These are phyloP conservation scores for Auricularia cornea DNA, from an alignment of 768 basidiomycete species.

Conservation along the genomic window DNA sequence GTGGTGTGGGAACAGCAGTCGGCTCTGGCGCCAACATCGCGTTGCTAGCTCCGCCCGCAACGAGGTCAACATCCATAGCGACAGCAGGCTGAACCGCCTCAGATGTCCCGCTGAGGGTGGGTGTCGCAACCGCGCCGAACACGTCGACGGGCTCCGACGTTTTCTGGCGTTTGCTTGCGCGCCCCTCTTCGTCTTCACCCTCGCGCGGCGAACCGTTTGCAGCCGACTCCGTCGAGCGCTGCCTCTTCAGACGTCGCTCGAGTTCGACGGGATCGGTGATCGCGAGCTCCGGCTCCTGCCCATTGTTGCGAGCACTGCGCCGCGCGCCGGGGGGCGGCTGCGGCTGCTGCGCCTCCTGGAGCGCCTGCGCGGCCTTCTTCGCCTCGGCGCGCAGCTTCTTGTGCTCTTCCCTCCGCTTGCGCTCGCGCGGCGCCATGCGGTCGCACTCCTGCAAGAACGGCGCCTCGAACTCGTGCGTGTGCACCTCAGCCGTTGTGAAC, in stretches of 20 bases:
- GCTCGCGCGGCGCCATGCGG: conserved; percentile 72
- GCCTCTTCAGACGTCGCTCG: conserved; percentile 67
- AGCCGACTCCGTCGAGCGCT: conserved; percentile 42
- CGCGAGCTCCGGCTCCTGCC: conserved; percentile 57
- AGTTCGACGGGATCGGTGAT: conserved; percentile 71
- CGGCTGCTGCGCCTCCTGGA: conserved; percentile 21
- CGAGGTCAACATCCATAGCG: conserved; percentile 6
- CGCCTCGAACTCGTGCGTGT: conserved; percentile 78
- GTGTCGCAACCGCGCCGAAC: background rate
- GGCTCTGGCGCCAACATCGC: conserved; percentile 10
- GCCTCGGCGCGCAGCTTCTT: conserved; percentile 16
- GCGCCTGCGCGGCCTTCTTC: conserved; percentile 26
- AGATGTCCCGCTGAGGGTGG: too few relatives aligned
- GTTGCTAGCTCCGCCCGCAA: conserved; percentile 9
- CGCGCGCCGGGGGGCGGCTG: conserved; percentile 45
- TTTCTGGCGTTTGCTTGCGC: conserved; percentile 52
- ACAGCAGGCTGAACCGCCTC: too few relatives aligned
- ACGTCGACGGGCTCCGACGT: conserved; percentile 4
- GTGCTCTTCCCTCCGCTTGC: conserved; percentile 50
- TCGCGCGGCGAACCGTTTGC: conserved; percentile 36
- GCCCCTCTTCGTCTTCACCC: conserved; percentile 26
- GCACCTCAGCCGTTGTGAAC: conserved; percentile 77
- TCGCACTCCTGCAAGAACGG: conserved; percentile 76
- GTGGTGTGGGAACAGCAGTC: background rate
- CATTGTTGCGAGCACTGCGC: conserved; percentile 66